These are phyloP conservation scores for Cladosporium cucumerinum DNA, from an alignment of 2,329 filamentous ascomycete species.

Conservation along the genomic window DNA sequence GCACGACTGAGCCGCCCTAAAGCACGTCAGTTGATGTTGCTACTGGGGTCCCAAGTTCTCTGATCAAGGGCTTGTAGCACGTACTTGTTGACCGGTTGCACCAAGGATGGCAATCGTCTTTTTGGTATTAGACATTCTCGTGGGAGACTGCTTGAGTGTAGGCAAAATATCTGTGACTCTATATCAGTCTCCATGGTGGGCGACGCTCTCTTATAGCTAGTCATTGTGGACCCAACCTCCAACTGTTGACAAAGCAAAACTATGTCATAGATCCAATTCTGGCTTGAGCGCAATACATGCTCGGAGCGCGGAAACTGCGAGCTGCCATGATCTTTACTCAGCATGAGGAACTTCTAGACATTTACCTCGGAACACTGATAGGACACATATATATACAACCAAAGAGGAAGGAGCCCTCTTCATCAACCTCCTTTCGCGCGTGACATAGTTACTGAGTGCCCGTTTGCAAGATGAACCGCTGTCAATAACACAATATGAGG, in stretches of 20 bases:
- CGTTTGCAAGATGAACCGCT: neutral
- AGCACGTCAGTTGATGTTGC: constrained; percentile 20
- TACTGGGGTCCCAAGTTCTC: too few relatives aligned
- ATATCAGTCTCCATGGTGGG: neutral
- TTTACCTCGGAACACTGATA: neutral
- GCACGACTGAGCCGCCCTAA: constrained; percentile 57
- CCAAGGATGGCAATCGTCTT: constrained; percentile 4
- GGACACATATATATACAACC: neutral
- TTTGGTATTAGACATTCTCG: neutral
- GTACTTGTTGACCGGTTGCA: constrained; percentile 11
- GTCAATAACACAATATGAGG: too few relatives aligned
- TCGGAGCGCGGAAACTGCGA: neutral
- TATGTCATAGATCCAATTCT: neutral
- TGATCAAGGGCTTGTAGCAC: neutral
- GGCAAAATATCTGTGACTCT: neutral
- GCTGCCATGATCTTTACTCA: neutral
- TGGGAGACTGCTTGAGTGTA: neutral
- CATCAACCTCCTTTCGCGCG: neutral
- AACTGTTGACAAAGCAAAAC: neutral
- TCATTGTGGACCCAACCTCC: neutral
- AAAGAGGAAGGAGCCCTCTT: neutral
- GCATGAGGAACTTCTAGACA: neutral
- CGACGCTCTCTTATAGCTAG: neutral
- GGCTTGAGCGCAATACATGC: neutral
- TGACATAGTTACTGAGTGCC: neutral